Evolutionary conservation across 768 basidiomycete genomes (phyloP).

Genomic region (Rickenella mellea): DNA sequence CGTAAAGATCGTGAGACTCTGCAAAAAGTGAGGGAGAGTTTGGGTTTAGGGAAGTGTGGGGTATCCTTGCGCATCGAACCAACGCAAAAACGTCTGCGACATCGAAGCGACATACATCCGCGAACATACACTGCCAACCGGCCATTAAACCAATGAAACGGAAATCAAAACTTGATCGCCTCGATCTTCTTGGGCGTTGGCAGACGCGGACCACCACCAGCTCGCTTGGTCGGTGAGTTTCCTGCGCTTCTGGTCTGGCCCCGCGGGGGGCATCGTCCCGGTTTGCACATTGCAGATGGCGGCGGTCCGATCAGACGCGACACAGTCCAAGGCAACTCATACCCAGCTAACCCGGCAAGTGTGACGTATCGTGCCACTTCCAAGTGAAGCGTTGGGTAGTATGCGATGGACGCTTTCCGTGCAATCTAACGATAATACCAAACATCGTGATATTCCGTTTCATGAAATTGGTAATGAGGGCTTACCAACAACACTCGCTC

Average conservation of each 20-base stretch:
- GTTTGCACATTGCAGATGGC: constrained; percentile 51
- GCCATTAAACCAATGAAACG: too few relatives aligned
- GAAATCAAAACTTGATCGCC: constrained; percentile 24
- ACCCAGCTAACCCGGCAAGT: constrained; percentile 53
- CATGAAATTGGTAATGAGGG: constrained; percentile 1
- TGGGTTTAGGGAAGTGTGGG: too few relatives aligned
- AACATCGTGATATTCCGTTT: neutral
- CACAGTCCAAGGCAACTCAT: constrained; percentile 75
- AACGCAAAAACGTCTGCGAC: too few relatives aligned
- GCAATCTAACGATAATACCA: constrained; percentile 50
- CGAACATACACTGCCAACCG: too few relatives aligned
- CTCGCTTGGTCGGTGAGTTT: constrained; percentile 14
- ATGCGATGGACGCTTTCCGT: constrained; percentile 88
- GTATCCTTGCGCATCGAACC: too few relatives aligned
- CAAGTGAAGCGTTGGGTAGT: constrained; percentile 91
- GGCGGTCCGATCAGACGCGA: constrained; percentile 74
- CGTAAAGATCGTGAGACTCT: too few relatives aligned
- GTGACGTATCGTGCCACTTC: constrained; percentile 85
- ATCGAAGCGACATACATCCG: too few relatives aligned
- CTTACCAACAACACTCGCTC: constrained; percentile 84
- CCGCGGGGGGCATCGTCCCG: constrained; percentile 5
- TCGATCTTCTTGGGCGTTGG: constrained; percentile 36
- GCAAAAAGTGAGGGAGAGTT: too few relatives aligned
- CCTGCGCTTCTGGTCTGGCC: constrained; percentile 12
- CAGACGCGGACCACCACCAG: constrained; percentile 19